phyloP scores from a whole-genome alignment of 2,329 filamentous ascomycete genomes.

The Cryphonectria naterciae region DNA sequence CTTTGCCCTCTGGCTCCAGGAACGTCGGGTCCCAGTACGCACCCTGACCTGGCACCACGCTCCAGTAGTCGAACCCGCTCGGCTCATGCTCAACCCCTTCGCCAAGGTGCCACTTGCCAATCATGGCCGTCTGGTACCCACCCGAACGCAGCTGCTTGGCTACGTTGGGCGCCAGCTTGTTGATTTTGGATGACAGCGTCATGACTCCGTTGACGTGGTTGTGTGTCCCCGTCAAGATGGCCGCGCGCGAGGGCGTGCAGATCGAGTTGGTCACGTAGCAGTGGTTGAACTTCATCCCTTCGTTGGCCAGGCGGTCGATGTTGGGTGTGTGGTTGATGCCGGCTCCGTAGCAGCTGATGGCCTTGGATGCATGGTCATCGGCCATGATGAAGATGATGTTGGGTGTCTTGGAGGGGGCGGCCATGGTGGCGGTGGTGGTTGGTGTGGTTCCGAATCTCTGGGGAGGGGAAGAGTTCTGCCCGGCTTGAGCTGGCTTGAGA shows the following conservation, averaged over 20 bases:
- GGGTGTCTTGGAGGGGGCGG: constrained; percentile 24
- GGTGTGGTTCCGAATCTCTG: neutral
- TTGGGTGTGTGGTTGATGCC: constrained; percentile 57
- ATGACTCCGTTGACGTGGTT: constrained; percentile 58
- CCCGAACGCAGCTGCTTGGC: constrained; percentile 52
- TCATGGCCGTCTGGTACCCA: constrained; percentile 56
- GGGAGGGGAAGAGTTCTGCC: neutral
- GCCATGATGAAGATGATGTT: constrained; percentile 59
- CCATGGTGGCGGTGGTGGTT: neutral
- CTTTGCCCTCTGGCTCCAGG: constrained; percentile 44
- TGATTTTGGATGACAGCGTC: constrained; percentile 53
- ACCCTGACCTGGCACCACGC: constrained; percentile 55
- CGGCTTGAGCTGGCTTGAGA: neutral
- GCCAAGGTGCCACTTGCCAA: constrained; percentile 59
- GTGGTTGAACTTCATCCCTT: constrained; percentile 56
- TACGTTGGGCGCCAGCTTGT: constrained; percentile 54
- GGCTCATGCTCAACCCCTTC: constrained; percentile 52
- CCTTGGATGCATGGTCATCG: constrained; percentile 57
- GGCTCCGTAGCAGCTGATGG: constrained; percentile 53
- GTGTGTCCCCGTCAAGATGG: constrained; percentile 54
- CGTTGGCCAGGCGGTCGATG: constrained; percentile 52
- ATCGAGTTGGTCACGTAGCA: constrained; percentile 60
- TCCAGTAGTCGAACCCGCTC: constrained; percentile 56
- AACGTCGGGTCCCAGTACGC: constrained; percentile 56
- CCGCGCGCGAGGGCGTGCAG: constrained; percentile 55